These are phyloP conservation scores for Curvularia sp. DNA, from an alignment of 2,329 filamentous ascomycete genomes.

Conservation along the genomic window DNA sequence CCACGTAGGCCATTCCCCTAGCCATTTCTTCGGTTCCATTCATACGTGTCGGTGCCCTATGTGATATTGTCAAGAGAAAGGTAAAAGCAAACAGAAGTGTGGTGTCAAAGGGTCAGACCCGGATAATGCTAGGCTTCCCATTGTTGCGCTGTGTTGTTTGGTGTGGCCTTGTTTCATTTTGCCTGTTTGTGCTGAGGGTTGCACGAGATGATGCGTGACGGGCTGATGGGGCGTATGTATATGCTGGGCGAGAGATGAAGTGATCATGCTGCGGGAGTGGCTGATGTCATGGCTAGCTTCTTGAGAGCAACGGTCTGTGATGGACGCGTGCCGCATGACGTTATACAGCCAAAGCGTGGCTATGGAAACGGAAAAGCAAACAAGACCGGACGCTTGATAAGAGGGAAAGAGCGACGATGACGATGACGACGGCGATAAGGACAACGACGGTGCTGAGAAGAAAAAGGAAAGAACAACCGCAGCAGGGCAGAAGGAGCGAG, in stretches of 20 bases:
- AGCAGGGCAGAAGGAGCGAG: background rate
- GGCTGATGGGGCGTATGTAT: constrained; percentile 1
- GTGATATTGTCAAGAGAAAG: background rate
- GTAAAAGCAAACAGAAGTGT: background rate
- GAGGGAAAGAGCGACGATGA: background rate
- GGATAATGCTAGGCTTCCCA: background rate
- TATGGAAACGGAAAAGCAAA: background rate
- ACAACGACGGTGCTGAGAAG: background rate
- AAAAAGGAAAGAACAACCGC: background rate
- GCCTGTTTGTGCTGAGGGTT: background rate
- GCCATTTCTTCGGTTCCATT: constrained; percentile 4
- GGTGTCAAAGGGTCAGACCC: background rate
- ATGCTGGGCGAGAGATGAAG: constrained; percentile 2
- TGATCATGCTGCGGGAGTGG: constrained; percentile 13
- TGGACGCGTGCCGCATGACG: constrained; percentile 12
- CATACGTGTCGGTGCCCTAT: background rate
- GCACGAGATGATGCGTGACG: constrained; percentile 2
- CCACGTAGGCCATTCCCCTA: background rate
- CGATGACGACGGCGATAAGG: background rate
- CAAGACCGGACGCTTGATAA: background rate
- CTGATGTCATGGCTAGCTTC: constrained; percentile 5
- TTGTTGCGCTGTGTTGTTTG: background rate
- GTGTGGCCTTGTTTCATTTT: constrained; percentile 2
- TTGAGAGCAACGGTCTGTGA: constrained; percentile 6
- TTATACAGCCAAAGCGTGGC: background rate